Percentiles rank a stretch among this genome's conserved stretches.
These are phyloP conservation scores for Detonula confervacea DNA, from an alignment of 352 stramenopile species.

Conservation along the genomic window DNA sequence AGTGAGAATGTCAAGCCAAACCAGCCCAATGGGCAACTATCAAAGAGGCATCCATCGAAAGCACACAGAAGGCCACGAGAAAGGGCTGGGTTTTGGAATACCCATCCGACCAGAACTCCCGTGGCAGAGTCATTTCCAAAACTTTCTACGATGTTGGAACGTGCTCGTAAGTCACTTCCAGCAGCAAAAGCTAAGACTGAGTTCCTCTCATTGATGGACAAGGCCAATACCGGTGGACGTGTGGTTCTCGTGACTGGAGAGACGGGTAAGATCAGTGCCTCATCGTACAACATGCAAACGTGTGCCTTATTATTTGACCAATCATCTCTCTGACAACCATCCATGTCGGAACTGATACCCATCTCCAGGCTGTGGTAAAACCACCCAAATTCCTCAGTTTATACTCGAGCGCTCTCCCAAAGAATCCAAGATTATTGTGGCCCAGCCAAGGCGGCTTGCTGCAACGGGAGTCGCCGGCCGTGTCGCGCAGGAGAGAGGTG, in stretches of 20 bases:
- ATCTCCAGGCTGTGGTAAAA: slow-evolving; percentile 51
- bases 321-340: no score
- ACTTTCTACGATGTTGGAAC: slow-evolving; percentile 48
- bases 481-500: slow-evolving; percentile 92
- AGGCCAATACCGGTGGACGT: slow-evolving; percentile 77
- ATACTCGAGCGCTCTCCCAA: slow-evolving; percentile 91
- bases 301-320: background rate
- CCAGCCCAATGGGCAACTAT: background rate
- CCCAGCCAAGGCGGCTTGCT: slow-evolving; percentile 94
- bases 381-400: slow-evolving; percentile 95
- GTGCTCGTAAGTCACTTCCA: slow-evolving; percentile 67
- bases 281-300: background rate
- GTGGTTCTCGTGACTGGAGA: slow-evolving; percentile 95
- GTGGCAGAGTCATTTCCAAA: slow-evolving; percentile 64
- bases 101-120: slow-evolving; percentile 50
- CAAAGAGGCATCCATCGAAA: slow-evolving; percentile 15
- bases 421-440: slow-evolving; percentile 92
- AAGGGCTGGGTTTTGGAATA: slow-evolving; percentile 72
- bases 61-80: slow-evolving; percentile 40
- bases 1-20: background rate
- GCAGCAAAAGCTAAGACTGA: slow-evolving; percentile 71
- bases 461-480: slow-evolving; percentile 94
- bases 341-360: no score
- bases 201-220: slow-evolving; percentile 87
- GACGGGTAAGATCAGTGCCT: slow-evolving; percentile 85